Evolutionary conservation across 805 yeast genomes (phyloP).

Genomic region (Kazachstania taianensis): DNA sequence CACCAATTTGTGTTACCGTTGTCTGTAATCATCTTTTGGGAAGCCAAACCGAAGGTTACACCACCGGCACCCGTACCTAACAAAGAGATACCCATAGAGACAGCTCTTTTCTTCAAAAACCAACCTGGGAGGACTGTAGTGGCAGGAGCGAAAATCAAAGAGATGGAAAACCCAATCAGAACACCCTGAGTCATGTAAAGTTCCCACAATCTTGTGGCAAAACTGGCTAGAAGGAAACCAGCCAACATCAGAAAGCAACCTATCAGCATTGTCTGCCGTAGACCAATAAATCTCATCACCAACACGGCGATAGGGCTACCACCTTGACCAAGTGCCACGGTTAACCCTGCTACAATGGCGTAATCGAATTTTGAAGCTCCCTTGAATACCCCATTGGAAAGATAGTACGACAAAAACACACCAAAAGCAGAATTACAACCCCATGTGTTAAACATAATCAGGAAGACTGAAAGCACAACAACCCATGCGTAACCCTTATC

Average conservation of each 20-base stretch:
- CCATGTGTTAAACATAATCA: slow-evolving; percentile 56
- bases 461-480: slow-evolving; percentile 38
- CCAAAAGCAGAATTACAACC: slow-evolving; percentile 63
- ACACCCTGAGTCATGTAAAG: slow-evolving; percentile 60
- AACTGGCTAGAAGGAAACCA: slow-evolving; percentile 52
- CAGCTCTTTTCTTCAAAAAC: slow-evolving; percentile 54
- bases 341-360: slow-evolving; percentile 59
- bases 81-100: slow-evolving; percentile 41
- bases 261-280: slow-evolving; percentile 35
- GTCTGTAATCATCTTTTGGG: slow-evolving; percentile 33
- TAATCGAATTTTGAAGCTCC: slow-evolving; percentile 51
- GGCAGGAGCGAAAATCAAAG: slow-evolving; percentile 49
- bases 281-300: slow-evolving; percentile 40
- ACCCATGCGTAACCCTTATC: slow-evolving; percentile 71
- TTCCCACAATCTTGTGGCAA: slow-evolving; percentile 52
- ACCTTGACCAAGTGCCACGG: slow-evolving; percentile 45
- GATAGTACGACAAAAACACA: slow-evolving; percentile 48
- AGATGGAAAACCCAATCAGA: slow-evolving; percentile 42
- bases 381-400: slow-evolving; percentile 39
- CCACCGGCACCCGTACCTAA: slow-evolving; percentile 49
- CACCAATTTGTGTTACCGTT: slow-evolving; percentile 40
- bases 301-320: slow-evolving; percentile 48
- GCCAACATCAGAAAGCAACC: slow-evolving; percentile 45
- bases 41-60: slow-evolving; percentile 33
- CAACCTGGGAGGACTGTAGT: slow-evolving; percentile 56